Percentiles rank a stretch among this genome's conserved stretches.
Evolutionary conservation across 78 protist genomes (phyloP).

Genomic region (Bodo saltans): DNA sequence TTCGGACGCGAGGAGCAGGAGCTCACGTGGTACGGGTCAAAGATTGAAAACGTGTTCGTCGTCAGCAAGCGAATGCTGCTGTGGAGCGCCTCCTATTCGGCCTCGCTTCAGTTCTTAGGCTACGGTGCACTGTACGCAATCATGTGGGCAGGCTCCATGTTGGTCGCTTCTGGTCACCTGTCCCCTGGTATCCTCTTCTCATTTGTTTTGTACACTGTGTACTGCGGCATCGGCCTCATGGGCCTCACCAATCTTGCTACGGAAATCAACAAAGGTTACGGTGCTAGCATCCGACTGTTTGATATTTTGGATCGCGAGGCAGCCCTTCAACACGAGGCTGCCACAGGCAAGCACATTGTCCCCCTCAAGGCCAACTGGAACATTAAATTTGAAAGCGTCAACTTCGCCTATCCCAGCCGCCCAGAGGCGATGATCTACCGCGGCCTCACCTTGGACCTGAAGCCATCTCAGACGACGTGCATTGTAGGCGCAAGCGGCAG

Average conservation of each 20-base stretch:
- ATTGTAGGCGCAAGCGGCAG: conserved; percentile 35
- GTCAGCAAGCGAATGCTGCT: not conserved
- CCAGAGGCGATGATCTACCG: not conserved
- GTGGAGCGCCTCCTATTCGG: not conserved
- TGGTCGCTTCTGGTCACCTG: not conserved
- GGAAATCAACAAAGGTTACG: conserved; percentile 19
- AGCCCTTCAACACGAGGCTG: not conserved
- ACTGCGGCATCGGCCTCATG: conserved; percentile 29
- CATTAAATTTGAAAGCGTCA: conserved; percentile 21
- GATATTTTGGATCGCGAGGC: not conserved
- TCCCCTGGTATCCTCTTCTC: conserved; percentile 31
- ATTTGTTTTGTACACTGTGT: conserved; percentile 39
- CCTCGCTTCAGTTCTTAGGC: not conserved
- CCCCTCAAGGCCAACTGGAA: conserved; percentile 9
- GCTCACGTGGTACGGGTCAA: not conserved
- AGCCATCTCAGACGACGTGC: conserved; percentile 7
- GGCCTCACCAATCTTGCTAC: conserved; percentile 17
- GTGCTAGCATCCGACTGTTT: conserved; percentile 17
- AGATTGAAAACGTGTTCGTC: not conserved
- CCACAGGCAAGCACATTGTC: not conserved
- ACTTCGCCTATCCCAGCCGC: conserved; percentile 32
- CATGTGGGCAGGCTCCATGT: conserved; percentile 26
- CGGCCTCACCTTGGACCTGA: not conserved
- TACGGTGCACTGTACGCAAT: not conserved
- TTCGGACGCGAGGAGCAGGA: not conserved